These are phyloP conservation scores for Fimicolochytrium jonesii DNA, from an alignment of 192 early-diverging fungal genomes.

Conservation along the genomic window DNA sequence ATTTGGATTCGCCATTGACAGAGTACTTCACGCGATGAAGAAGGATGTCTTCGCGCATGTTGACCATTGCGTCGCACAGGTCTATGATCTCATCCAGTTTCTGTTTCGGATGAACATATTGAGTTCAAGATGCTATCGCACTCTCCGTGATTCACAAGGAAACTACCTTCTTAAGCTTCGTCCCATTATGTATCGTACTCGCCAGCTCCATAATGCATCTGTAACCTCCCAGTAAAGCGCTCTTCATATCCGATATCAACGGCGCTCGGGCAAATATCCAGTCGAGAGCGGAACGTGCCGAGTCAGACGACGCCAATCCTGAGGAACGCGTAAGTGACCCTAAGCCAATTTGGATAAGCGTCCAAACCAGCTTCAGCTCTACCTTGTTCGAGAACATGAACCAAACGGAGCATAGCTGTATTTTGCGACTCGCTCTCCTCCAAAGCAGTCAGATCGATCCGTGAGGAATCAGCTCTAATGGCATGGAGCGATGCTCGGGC, in stretches of 20 bases:
- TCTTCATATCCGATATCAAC: conserved; percentile 50
- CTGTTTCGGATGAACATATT: no score
- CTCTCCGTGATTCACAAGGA: no score
- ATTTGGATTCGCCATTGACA: conserved; percentile 24
- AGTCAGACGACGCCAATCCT: no score
- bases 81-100: no score
- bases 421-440: conserved; percentile 35
- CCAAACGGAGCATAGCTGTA: conserved; percentile 45
- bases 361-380: no score
- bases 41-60: conserved; percentile 56
- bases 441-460: conserved; percentile 6
- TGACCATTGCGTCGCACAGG: conserved; percentile 54
- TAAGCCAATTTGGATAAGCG: no score
- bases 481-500: no score
- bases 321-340: no score
- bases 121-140: no score
- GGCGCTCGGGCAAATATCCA: conserved; percentile 51
- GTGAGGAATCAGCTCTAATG: conserved; percentile 24
- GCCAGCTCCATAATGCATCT: conserved; percentile 38
- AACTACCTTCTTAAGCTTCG: conserved; percentile 41
- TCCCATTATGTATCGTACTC: conserved; percentile 44
- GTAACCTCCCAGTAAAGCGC: conserved; percentile 56
- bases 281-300: conserved; percentile 48
- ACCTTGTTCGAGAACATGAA: conserved; percentile 54
- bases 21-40: conserved; percentile 54